Conservation (phyloP, 805 yeast species). For the Myxozyma melibiosi region DNA sequence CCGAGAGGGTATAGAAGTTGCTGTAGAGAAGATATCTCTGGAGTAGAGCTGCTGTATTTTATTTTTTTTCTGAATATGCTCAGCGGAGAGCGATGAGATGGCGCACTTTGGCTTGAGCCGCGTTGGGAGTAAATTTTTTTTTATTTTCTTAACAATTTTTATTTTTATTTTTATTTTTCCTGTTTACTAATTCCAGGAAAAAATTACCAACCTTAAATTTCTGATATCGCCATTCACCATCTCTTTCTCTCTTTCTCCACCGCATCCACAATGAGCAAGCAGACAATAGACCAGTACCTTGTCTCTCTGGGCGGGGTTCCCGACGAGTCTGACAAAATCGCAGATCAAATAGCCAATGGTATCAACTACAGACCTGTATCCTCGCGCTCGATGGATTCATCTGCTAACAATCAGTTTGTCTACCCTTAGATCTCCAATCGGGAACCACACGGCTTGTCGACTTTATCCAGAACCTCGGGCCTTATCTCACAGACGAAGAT, state of each 20-base stretch:
- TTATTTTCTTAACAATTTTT: too few species aligned
- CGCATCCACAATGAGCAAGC: conserved; percentile 14
- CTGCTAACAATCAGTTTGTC: not conserved
- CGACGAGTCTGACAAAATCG: conserved; percentile 19
- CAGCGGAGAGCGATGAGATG: too few species aligned
- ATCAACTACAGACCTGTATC: not conserved
- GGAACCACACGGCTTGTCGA: conserved; percentile 49
- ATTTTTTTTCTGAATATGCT: too few species aligned
- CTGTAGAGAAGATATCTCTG: not conserved
- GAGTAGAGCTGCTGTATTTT: too few species aligned
- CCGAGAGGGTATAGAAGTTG: not conserved
- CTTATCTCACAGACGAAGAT: conserved; percentile 62
- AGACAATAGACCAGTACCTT: conserved; percentile 20
- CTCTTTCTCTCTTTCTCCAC: not conserved
- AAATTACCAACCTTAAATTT: not conserved
- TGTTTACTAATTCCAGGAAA: not conserved
- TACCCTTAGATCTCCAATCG: conserved; percentile 34
- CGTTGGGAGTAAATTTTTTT: too few species aligned
- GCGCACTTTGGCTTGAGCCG: too few species aligned
- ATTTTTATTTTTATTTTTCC: too few species aligned
- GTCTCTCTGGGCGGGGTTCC: conserved; percentile 15
- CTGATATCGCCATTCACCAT: conserved; percentile 2
- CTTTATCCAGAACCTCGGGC: conserved; percentile 62
- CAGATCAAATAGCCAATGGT: conserved; percentile 20
- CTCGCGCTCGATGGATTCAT: too few species aligned